Percentiles rank a stretch among this genome's conserved stretches.
Evolutionary conservation across 371 early-diverging fungal genomes (phyloP).

Genomic region (Apophysomyces variabilis): DNA sequence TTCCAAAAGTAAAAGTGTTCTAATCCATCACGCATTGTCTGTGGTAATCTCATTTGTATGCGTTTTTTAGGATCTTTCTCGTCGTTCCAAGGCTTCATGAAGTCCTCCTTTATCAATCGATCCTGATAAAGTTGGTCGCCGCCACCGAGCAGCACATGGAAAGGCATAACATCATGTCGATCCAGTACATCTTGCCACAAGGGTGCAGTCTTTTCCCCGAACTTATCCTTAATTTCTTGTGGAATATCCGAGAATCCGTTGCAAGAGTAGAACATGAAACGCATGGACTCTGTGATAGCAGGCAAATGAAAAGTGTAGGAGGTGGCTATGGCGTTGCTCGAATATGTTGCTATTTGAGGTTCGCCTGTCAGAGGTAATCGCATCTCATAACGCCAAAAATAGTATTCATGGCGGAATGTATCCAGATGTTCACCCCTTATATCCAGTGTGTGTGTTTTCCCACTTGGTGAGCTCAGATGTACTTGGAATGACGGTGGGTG

Average conservation of each 20-base stretch:
- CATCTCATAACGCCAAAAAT: slow-evolving; percentile 44
- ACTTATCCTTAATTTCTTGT: slow-evolving; percentile 40
- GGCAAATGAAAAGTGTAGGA: slow-evolving; percentile 43
- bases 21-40: slow-evolving; percentile 58
- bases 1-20: slow-evolving; percentile 77
- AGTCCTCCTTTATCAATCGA: slow-evolving; percentile 39
- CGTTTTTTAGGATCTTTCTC: slow-evolving; percentile 44
- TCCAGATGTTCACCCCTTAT: slow-evolving; percentile 29
- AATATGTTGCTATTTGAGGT: slow-evolving; percentile 33
- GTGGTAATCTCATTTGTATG: slow-evolving; percentile 47
- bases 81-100: slow-evolving; percentile 52
- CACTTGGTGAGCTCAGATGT: slow-evolving; percentile 13
- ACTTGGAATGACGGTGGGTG: slow-evolving; percentile 26
- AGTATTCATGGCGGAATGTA: slow-evolving; percentile 32
- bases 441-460: slow-evolving; percentile 14
- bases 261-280: slow-evolving; percentile 69
- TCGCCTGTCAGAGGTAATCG: slow-evolving; percentile 30
- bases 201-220: slow-evolving; percentile 57
- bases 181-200: slow-evolving; percentile 82
- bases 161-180: slow-evolving; percentile 70
- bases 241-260: slow-evolving; percentile 72
- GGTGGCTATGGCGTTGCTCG: slow-evolving; percentile 15
- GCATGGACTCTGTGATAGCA: slow-evolving; percentile 49
- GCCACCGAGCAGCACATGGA: slow-evolving; percentile 83
- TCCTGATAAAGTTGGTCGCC: slow-evolving; percentile 85